Evolutionary conservation across 1,139 yeast genomes (phyloP).

Genomic region (Suhomyces chickasaworum): DNA sequence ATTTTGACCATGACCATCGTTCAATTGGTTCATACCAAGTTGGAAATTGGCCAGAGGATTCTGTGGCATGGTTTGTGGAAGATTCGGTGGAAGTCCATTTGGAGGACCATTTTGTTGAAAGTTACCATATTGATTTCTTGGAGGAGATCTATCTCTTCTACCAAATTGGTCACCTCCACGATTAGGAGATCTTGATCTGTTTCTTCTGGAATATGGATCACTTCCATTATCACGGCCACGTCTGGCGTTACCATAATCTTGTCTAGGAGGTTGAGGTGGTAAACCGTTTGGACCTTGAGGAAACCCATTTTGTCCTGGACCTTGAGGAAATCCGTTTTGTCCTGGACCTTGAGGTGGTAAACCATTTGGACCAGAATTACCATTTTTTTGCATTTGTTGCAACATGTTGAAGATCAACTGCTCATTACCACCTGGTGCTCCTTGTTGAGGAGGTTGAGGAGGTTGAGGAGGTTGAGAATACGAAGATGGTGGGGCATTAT

Average conservation of each 20-base stretch:
- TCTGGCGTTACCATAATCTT: constrained; percentile 28
- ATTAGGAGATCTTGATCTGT: constrained; percentile 59
- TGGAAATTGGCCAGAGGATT: constrained; percentile 9
- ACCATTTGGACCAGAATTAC: constrained; percentile 2
- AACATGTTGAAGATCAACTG: constrained; percentile 45
- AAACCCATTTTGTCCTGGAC: too few species aligned
- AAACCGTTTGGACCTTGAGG: constrained; percentile 10
- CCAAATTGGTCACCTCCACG: constrained; percentile 23
- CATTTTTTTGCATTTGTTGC: constrained; percentile 41
- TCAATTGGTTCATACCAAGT: constrained; percentile 7
- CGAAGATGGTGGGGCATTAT: constrained; percentile 20
- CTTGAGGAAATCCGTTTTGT: too few species aligned
- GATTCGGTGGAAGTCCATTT: constrained; percentile 3
- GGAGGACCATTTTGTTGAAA: constrained; percentile 16
- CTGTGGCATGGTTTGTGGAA: too few species aligned
- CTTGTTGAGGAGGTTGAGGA: constrained; percentile 12
- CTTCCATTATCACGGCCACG: constrained; percentile 39
- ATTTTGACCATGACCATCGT: constrained; percentile 25
- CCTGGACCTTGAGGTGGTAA: constrained; percentile 18
- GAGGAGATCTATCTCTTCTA: constrained; percentile 39
- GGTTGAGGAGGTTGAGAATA: constrained; percentile 1
- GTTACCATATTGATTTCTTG: constrained; percentile 21
- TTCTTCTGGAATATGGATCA: constrained; percentile 47
- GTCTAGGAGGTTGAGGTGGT: constrained; percentile 18
- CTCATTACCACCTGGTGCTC: constrained; percentile 23